Conservation (phyloP, 495 filamentous ascomycete genomes). For the Penicillium paradoxum region DNA sequence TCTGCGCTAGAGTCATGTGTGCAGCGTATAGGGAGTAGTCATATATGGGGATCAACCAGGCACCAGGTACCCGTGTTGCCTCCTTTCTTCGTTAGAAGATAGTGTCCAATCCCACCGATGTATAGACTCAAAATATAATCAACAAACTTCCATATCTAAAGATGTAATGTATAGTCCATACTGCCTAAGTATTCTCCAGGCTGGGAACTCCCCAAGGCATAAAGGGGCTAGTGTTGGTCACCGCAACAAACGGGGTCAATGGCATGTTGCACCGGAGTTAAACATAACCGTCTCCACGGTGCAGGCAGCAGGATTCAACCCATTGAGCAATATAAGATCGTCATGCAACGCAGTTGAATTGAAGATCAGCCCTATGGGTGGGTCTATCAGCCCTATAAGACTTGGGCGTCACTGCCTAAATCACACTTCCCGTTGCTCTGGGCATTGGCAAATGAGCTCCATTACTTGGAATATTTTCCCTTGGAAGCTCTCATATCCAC, state of each 20-base stretch:
- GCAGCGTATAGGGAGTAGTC: too few relatives aligned
- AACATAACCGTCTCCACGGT: too few relatives aligned
- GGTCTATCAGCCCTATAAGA: background rate
- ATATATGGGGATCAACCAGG: background rate
- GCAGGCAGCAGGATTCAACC: background rate
- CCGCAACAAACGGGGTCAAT: background rate
- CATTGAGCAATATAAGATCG: background rate
- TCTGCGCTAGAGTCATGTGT: background rate
- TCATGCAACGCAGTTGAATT: background rate
- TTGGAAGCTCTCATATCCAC: background rate
- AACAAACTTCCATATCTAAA: too few relatives aligned
- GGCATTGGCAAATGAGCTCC: too few relatives aligned
- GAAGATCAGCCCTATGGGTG: background rate
- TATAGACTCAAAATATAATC: background rate
- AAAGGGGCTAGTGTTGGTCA: background rate
- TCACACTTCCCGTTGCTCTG: background rate
- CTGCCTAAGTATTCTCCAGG: too few relatives aligned
- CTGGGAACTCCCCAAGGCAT: background rate
- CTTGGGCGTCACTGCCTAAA: background rate
- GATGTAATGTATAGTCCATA: too few relatives aligned
- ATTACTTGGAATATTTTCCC: too few relatives aligned
- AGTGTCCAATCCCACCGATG: background rate
- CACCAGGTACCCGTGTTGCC: background rate
- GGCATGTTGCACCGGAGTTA: background rate
- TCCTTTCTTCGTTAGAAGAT: background rate